A percentile compares a stretch with the other conserved stretches of the same genome.
Evolutionary conservation across 108 stramenopile genomes (phyloP).

Genomic region (Nitzschia putrida): DNA sequence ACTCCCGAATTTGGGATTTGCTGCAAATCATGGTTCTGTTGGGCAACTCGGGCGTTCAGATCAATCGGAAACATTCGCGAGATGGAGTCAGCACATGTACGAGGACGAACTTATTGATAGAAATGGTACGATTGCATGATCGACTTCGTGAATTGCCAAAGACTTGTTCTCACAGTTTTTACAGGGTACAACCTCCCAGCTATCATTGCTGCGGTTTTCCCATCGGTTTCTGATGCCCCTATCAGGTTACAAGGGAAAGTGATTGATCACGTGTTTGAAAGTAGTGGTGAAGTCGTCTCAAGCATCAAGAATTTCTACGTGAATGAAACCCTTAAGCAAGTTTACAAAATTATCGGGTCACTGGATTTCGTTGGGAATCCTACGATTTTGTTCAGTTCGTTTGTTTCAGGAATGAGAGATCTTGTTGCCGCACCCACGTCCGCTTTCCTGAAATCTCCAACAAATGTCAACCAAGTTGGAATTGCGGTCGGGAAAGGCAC

Average conservation of each 20-base stretch:
- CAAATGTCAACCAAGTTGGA: conserved; percentile 85
- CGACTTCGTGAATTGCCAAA: too few species aligned
- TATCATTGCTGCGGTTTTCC: conserved; percentile 47
- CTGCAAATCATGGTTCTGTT: conserved; percentile 4
- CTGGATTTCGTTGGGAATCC: conserved; percentile 96
- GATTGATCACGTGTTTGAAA: conserved; percentile 72
- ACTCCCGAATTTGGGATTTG: conserved; percentile 21
- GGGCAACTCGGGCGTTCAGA: conserved; percentile 11
- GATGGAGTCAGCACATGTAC: conserved; percentile 54
- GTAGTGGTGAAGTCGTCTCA: conserved; percentile 53
- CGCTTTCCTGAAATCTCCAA: conserved; percentile 80
- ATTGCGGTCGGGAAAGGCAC: conserved; percentile 93
- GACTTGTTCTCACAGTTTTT: background rate
- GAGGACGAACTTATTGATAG: conserved; percentile 43
- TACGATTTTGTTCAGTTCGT: conserved; percentile 78
- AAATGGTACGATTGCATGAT: conserved; percentile 22
- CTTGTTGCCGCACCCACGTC: conserved; percentile 89
- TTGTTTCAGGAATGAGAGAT: conserved; percentile 89
- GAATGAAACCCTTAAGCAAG: conserved; percentile 82
- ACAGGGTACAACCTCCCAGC: conserved; percentile 30
- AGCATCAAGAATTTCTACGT: conserved; percentile 78
- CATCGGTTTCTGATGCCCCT: conserved; percentile 85
- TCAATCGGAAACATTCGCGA: conserved; percentile 45
- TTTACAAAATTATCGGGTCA: conserved; percentile 94
- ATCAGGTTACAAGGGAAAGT: conserved; percentile 83